Conservation (phyloP, 176 grass and related monocot species). For the Luzula sylvatica region DNA sequence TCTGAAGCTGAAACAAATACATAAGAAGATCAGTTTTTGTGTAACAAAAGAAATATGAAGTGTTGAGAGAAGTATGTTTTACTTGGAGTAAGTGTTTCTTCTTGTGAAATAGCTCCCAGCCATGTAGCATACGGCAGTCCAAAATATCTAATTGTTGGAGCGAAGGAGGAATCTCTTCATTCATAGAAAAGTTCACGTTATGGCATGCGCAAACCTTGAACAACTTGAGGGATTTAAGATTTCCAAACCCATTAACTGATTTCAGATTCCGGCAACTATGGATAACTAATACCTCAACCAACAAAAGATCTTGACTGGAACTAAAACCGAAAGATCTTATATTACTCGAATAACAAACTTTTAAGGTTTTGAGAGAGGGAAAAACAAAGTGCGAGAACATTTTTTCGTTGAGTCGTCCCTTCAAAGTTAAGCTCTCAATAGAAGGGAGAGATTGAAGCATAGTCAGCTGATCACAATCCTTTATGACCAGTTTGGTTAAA, state of each 20-base stretch:
- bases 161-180: neutral
- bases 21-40: no score
- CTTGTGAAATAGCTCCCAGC: neutral
- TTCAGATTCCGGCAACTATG: slow-evolving; percentile 5
- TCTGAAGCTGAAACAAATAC: no score
- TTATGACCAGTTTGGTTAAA: slow-evolving; percentile 23
- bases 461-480: neutral
- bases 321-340: neutral
- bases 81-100: neutral
- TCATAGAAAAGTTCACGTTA: neutral
- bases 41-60: no score
- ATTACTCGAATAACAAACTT: neutral
- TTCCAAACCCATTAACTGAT: neutral
- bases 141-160: neutral
- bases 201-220: slow-evolving; percentile 1
- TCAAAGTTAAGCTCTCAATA: slow-evolving; percentile 13
- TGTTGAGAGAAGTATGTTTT: no score
- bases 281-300: neutral
- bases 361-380: neutral
- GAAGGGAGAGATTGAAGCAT: neutral
- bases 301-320: neutral
- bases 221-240: neutral
- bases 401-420: neutral
- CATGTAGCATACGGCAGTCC: neutral
- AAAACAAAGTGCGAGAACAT: neutral